These are phyloP conservation scores for Fusarium beomiforme DNA, from an alignment of 2,329 filamentous ascomycete species.

Conservation along the genomic window DNA sequence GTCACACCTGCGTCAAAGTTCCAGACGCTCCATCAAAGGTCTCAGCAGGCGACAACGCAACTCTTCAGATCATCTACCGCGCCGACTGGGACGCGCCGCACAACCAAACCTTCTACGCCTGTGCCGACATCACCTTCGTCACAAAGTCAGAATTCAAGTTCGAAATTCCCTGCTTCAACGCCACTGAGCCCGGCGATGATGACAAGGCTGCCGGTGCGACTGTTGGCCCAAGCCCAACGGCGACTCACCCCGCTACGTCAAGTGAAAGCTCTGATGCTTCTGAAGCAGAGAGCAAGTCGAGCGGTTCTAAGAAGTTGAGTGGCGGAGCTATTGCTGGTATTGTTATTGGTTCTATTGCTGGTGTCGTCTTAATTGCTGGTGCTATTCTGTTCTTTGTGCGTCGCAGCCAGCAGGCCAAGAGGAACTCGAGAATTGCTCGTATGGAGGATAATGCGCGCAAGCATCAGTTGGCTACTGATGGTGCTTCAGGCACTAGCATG, in stretches of 20 bases:
- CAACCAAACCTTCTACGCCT: constrained; percentile 60
- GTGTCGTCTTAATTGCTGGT: constrained; percentile 67
- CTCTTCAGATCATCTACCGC: constrained; percentile 60
- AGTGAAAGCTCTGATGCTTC: constrained; percentile 4
- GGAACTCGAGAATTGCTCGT: constrained; percentile 24
- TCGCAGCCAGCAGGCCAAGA: constrained; percentile 36
- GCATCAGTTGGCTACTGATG: constrained; percentile 24
- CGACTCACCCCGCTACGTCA: constrained; percentile 10
- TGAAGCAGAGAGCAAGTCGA: background rate
- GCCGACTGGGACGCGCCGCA: constrained; percentile 55
- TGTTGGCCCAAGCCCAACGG: constrained; percentile 12
- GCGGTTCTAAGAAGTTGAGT: constrained; percentile 70
- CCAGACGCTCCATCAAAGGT: constrained; percentile 48
- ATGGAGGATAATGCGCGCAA: constrained; percentile 32
- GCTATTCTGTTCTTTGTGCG: constrained; percentile 66
- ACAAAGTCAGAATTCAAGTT: constrained; percentile 47
- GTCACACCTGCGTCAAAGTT: constrained; percentile 58
- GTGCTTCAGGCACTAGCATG: background rate
- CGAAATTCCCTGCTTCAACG: constrained; percentile 56
- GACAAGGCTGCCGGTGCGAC: constrained; percentile 30
- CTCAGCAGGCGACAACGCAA: constrained; percentile 56
- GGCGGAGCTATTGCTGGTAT: constrained; percentile 80
- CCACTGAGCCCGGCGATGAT: constrained; percentile 47
- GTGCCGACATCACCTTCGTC: constrained; percentile 59
- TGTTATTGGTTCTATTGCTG: constrained; percentile 74